Base-by-base conservation (phyloP, 768 basidiomycete genomes). In the Rhodocollybia butyracea region DNA sequence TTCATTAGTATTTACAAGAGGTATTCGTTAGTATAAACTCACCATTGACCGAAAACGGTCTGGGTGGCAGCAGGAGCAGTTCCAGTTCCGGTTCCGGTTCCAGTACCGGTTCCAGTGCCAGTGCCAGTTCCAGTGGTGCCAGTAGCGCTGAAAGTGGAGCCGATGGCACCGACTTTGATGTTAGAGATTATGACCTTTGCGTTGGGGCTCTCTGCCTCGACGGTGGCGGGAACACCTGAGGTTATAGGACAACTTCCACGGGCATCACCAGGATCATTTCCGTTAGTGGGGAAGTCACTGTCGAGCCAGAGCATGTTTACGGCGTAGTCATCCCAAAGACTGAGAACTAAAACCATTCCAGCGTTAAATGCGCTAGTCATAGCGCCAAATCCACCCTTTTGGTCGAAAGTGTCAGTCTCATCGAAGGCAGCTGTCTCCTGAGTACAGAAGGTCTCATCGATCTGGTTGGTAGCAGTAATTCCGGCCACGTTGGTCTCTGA, bases 251-350 rank as follows among this genome's bases (percentile, higher is more conserved):
- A 82, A 45, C 74, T 66, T 41, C 80, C 81, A 67, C 80, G 81
- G 40, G 73, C 66, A 55, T 78, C 69, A 68, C 80, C 81, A 27
- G 71, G 72, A 36, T 76, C 61, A 65, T 64, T 65, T 11, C 58
- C 59, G 54, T 61, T 62, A 40, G 60, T 60, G 50, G 76, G 82
- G 72, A 77, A 81, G 73, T 68, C 70, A 61, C 69, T 68, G 72
- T 82, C 80, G 65, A 83, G 77, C 75, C 81, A 83, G 60, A 80
- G 73, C 81, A 83, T 82, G 68, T 75, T 69, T 53, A 68, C 80
- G 34, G 69, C 70, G 63, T 82, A 73, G 70, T 83, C 81, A 63
- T 82, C 80, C 57, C 51, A 53, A 31, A 58, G 2, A 34, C 55
- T 51, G n/a, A 78, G 59, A 50, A 73, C 73, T 47, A 78, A 64